These are phyloP conservation scores for Phytophthora vignae DNA, from an alignment of 352 stramenopile species.

Conservation along the genomic window DNA sequence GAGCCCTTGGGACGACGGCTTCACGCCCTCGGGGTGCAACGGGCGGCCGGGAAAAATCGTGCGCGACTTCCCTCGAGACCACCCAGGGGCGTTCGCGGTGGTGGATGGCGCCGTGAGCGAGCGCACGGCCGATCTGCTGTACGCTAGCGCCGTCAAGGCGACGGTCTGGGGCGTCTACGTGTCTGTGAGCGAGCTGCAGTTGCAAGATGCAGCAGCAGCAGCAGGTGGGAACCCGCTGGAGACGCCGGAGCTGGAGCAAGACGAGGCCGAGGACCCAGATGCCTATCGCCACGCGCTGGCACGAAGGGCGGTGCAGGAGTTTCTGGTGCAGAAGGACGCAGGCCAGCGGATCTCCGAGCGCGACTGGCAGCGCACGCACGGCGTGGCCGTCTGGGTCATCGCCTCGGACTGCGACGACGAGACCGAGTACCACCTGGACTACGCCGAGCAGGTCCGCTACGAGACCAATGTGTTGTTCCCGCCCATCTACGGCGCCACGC, in stretches of 20 bases:
- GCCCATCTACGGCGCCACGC: slow-evolving; percentile 75
- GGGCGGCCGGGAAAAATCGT: slow-evolving; percentile 53
- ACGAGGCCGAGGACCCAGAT: slow-evolving; percentile 29
- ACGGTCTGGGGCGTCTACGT: slow-evolving; percentile 82
- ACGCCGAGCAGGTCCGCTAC: slow-evolving; percentile 74
- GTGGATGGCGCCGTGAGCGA: slow-evolving; percentile 59
- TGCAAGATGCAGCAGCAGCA: slow-evolving; percentile 7
- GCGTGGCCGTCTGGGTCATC: slow-evolving; percentile 77
- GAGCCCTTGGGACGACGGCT: slow-evolving; percentile 63
- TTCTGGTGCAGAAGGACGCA: slow-evolving; percentile 46
- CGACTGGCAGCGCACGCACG: slow-evolving; percentile 53
- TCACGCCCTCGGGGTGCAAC: slow-evolving; percentile 66
- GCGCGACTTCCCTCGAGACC: slow-evolving; percentile 49
- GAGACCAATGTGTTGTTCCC: slow-evolving; percentile 79
- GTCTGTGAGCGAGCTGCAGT: slow-evolving; percentile 32
- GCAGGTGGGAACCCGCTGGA: background rate
- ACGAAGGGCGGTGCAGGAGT: slow-evolving; percentile 56
- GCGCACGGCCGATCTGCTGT: slow-evolving; percentile 58
- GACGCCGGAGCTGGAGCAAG: slow-evolving; percentile 12
- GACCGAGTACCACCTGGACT: slow-evolving; percentile 79
- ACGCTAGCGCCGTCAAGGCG: slow-evolving; percentile 60
- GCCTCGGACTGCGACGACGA: slow-evolving; percentile 67
- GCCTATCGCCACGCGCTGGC: slow-evolving; percentile 56
- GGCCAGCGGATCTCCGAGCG: slow-evolving; percentile 31
- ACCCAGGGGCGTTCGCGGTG: slow-evolving; percentile 39